Percentiles rank a stretch among this genome's conserved stretches.
These are phyloP conservation scores for Chlamydomonas incerta DNA, from an alignment of 139 green algal species.

Conservation along the genomic window DNA sequence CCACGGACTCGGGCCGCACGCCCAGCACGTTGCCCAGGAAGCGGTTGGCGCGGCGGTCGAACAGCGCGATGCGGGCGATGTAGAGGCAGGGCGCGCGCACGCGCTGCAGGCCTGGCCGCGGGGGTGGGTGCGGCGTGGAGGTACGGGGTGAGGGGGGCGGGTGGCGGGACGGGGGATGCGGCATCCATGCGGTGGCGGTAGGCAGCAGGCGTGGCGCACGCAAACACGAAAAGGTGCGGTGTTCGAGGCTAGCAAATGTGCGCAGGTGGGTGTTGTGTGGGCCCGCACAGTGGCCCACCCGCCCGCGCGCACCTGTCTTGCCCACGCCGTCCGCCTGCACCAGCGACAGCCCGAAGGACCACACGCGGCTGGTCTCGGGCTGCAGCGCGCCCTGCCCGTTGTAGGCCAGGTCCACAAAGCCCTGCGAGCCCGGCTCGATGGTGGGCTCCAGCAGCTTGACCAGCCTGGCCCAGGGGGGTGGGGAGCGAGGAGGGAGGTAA, in stretches of 20 bases:
- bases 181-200: too few species aligned
- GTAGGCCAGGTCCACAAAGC: conserved; percentile 58
- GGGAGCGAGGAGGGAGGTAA: too few species aligned
- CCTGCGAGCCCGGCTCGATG: conserved; percentile 51
- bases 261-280: too few species aligned
- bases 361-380: conserved; percentile 46
- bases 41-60: conserved; percentile 53
- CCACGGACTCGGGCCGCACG: conserved; percentile 41
- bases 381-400: conserved; percentile 47
- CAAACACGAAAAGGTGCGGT: too few species aligned
- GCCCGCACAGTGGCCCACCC: too few species aligned
- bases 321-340: conserved; percentile 53
- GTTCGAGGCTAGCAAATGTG: neutral
- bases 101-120: conserved; percentile 42
- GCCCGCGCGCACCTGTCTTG: conserved; percentile 52
- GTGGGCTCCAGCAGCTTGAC: conserved; percentile 44
- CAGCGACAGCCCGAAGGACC: conserved; percentile 50
- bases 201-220: too few species aligned
- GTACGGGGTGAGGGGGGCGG: too few species aligned
- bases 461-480: conserved; percentile 17
- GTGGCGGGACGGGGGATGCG: too few species aligned
- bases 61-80: conserved; percentile 54
- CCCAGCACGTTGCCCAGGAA: conserved; percentile 65
- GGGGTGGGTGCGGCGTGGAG: neutral
- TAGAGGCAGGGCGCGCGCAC: conserved; percentile 43